Percentiles rank a stretch among this genome's conserved stretches.
Conservation (phyloP, 257 asterid genomes). For the Fraxinus quadrangulata region DNA sequence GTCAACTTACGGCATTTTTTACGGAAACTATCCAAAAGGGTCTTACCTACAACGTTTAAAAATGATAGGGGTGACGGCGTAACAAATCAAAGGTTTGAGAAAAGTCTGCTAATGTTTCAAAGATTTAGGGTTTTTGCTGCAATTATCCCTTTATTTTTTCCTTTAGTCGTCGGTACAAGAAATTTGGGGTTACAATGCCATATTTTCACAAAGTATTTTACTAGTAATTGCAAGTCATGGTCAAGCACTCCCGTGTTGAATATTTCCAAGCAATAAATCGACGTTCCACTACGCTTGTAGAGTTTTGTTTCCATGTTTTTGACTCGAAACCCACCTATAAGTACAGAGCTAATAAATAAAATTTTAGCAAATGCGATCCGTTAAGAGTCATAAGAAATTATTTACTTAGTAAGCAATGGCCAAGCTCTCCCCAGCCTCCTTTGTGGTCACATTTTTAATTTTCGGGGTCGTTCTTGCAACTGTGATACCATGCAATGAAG, state of each 20-base stretch:
- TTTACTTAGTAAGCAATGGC: background rate
- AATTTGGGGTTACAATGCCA: too few species aligned
- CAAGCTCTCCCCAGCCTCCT: background rate
- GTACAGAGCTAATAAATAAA: background rate
- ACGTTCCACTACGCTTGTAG: background rate
- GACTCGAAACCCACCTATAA: background rate
- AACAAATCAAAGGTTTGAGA: too few species aligned
- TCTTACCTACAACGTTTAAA: too few species aligned
- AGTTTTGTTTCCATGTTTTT: too few species aligned
- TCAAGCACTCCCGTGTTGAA: background rate
- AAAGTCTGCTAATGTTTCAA: too few species aligned
- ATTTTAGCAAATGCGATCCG: background rate
- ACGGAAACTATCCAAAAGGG: too few species aligned
- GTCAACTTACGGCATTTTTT: too few species aligned
- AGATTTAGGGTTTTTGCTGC: too few species aligned
- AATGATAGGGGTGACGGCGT: too few species aligned
- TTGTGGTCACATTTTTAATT: background rate
- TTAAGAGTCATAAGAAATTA: background rate
- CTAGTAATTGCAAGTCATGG: background rate
- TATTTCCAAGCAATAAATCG: background rate
- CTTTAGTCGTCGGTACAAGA: too few species aligned
- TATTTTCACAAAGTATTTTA: too few species aligned
- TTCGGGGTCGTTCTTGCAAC: background rate
- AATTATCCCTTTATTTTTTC: too few species aligned
- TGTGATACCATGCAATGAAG: background rate